phyloP scores from a whole-genome alignment of 1,284 basidiomycete species.

The Omphalotus olearius region DNA sequence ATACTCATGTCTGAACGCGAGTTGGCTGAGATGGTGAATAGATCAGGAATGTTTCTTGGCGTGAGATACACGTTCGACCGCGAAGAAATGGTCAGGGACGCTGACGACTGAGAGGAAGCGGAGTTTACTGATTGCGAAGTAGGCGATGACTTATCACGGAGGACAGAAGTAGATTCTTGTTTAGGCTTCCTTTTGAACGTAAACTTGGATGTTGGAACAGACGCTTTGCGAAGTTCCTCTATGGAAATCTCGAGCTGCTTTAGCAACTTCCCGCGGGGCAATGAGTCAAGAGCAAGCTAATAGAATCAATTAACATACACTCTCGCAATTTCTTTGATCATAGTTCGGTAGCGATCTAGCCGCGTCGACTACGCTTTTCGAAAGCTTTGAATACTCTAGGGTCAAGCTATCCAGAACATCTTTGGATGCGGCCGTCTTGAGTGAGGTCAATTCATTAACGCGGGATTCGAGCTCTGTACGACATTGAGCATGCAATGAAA shows the following conservation, averaged over 20 bases:
- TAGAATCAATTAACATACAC: conserved; percentile 38
- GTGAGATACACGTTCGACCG: conserved; percentile 39
- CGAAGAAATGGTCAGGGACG: conserved; percentile 31
- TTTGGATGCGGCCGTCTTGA: conserved; percentile 17
- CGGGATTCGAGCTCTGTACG: conserved; percentile 24
- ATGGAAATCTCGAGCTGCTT: conserved; percentile 51
- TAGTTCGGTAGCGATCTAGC: conserved; percentile 63
- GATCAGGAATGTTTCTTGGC: background rate
- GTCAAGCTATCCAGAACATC: conserved; percentile 35
- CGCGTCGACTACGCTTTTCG: conserved; percentile 58
- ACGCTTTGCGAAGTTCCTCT: conserved; percentile 42
- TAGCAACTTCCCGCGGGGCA: conserved; percentile 44
- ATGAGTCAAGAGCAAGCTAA: conserved; percentile 1
- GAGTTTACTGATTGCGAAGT: conserved; percentile 15
- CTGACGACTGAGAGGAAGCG: background rate
- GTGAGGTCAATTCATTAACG: conserved; percentile 27
- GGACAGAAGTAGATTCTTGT: background rate
- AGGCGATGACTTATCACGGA: background rate
- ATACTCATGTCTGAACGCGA: conserved; percentile 50
- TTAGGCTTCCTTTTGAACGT: conserved; percentile 60
- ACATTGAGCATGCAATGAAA: background rate
- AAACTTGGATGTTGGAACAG: conserved; percentile 57
- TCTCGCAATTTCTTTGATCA: conserved; percentile 69
- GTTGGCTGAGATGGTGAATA: conserved; percentile 18
- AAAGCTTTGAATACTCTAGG: conserved; percentile 44